These are phyloP conservation scores for Fraxinus excelsior DNA, from an alignment of 257 asterid species.

Conservation along the genomic window DNA sequence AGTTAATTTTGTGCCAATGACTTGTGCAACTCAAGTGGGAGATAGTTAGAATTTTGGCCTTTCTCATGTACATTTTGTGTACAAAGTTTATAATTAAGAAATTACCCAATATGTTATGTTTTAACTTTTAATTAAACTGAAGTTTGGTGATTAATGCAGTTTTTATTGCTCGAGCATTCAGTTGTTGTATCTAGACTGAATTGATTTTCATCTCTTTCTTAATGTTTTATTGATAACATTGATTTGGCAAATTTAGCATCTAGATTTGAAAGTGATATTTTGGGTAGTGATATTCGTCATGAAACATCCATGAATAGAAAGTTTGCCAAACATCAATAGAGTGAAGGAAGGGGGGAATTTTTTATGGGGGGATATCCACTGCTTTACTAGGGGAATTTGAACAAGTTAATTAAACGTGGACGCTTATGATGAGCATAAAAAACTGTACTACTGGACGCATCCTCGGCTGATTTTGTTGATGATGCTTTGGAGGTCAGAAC, in stretches of 20 bases:
- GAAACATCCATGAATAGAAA: background rate
- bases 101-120: background rate
- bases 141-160: background rate
- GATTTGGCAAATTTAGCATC: background rate
- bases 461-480: background rate
- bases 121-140: background rate
- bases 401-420: background rate
- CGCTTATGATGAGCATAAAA: background rate
- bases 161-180: background rate
- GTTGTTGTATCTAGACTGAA: background rate
- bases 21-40: background rate
- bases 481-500: background rate
- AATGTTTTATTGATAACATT: background rate
- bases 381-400: background rate
- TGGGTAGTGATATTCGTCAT: background rate
- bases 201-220: background rate
- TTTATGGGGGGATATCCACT: background rate
- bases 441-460: background rate
- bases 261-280: background rate
- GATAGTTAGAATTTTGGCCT: background rate
- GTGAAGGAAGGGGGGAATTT: background rate
- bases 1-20: background rate
- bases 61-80: background rate
- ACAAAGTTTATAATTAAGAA: background rate
- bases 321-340: background rate